Conservation (phyloP, 2,329 filamentous ascomycete genomes). For the Talaromyces albobiverticillius region DNA sequence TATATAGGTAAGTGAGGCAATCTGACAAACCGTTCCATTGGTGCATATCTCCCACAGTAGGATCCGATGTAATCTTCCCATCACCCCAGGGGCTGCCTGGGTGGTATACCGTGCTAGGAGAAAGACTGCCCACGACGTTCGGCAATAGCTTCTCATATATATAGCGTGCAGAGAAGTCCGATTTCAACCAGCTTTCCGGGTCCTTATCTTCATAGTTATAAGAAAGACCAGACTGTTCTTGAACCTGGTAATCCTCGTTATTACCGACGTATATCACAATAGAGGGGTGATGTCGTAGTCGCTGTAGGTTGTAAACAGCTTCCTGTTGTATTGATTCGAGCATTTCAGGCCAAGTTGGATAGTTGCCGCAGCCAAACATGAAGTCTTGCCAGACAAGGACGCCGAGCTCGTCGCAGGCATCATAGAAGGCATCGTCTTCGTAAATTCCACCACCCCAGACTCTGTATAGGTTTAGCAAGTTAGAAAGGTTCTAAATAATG, state of each 20-base stretch:
- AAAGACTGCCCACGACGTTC: slow-evolving; percentile 63
- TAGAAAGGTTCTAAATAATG: neutral
- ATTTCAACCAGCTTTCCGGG: slow-evolving; percentile 79
- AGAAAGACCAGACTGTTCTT: slow-evolving; percentile 68
- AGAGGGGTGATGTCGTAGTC: slow-evolving; percentile 80
- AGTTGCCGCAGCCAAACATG: slow-evolving; percentile 69
- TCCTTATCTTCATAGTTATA: slow-evolving; percentile 80
- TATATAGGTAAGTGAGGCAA: too few species aligned
- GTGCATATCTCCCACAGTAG: slow-evolving; percentile 79
- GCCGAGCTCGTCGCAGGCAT: slow-evolving; percentile 67
- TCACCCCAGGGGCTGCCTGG: slow-evolving; percentile 54
- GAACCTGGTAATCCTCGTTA: slow-evolving; percentile 92
- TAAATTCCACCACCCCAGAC: slow-evolving; percentile 77
- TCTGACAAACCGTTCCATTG: slow-evolving; percentile 72
- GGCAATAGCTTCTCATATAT: slow-evolving; percentile 78
- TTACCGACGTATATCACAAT: slow-evolving; percentile 89
- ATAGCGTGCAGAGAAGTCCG: slow-evolving; percentile 81
- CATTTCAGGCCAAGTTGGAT: slow-evolving; percentile 62
- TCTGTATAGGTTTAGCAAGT: neutral
- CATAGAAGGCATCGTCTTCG: slow-evolving; percentile 66
- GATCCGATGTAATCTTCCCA: slow-evolving; percentile 68
- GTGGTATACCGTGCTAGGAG: slow-evolving; percentile 55
- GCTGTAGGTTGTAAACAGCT: slow-evolving; percentile 62
- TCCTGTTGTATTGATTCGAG: slow-evolving; percentile 65
- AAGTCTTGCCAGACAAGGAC: slow-evolving; percentile 77